Evolutionary conservation across 2,329 filamentous ascomycete genomes (phyloP).

Genomic region (Fusarium setosum): DNA sequence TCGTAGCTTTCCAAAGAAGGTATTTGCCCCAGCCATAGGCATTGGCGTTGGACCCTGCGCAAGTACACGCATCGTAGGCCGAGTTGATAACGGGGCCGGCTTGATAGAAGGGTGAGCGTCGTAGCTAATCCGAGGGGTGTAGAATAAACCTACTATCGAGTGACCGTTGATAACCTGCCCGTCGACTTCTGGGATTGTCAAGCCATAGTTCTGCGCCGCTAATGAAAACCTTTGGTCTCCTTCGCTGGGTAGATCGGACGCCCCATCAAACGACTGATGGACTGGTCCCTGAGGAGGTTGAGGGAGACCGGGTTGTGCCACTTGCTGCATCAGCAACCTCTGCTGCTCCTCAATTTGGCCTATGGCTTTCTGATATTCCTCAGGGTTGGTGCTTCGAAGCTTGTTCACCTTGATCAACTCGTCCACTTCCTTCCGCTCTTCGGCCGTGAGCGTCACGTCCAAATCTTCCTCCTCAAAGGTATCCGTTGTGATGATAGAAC

Average conservation of each 20-base stretch:
- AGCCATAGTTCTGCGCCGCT: neutral
- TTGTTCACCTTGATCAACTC: constrained; percentile 47
- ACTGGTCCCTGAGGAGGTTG: constrained; percentile 1
- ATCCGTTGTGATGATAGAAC: constrained; percentile 73
- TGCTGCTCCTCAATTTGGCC: constrained; percentile 16
- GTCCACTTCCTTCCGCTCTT: constrained; percentile 69
- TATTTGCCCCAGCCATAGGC: constrained; percentile 51
- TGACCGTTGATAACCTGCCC: neutral
- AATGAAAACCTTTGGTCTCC: neutral
- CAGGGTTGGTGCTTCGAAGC: constrained; percentile 48
- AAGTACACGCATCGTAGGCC: neutral
- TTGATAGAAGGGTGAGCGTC: constrained; percentile 10
- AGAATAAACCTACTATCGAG: constrained; percentile 7
- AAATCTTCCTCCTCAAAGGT: constrained; percentile 79
- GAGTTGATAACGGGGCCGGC: neutral
- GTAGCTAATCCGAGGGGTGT: neutral
- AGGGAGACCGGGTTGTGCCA: neutral
- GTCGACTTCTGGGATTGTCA: neutral
- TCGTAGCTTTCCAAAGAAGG: constrained; percentile 49
- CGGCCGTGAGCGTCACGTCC: constrained; percentile 63
- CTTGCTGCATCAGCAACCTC: constrained; percentile 6
- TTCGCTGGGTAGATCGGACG: constrained; percentile 18
- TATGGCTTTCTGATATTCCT: constrained; percentile 42
- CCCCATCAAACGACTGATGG: constrained; percentile 23
- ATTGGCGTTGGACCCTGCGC: constrained; percentile 41